phyloP scores from a whole-genome alignment of 495 filamentous ascomycete species.

The Aspergillus nanangensis region DNA sequence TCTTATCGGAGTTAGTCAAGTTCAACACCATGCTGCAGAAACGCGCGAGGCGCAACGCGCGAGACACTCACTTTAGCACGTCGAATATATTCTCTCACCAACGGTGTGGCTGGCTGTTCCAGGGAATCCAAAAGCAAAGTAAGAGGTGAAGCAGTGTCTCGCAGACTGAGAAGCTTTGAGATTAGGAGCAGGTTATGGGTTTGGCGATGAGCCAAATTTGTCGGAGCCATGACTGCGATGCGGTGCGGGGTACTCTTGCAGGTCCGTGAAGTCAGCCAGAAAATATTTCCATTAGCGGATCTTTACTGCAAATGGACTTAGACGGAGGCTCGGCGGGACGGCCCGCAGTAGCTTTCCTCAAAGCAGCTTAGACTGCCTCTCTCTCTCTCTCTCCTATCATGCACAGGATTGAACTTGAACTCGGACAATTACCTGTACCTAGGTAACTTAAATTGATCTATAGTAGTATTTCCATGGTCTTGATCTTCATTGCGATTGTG shows the following conservation, averaged over 20 bases:
- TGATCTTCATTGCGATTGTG: too few species aligned
- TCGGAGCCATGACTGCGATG: constrained; percentile 26
- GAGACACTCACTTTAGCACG: constrained; percentile 70
- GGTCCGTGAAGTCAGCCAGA: constrained; percentile 11
- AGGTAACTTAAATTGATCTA: too few species aligned
- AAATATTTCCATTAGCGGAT: constrained; percentile 17
- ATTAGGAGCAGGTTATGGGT: constrained; percentile 85
- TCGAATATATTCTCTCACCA: constrained; percentile 68
- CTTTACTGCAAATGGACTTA: constrained; percentile 11
- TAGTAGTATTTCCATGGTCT: too few species aligned
- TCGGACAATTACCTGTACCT: too few species aligned
- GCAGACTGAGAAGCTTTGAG: constrained; percentile 72
- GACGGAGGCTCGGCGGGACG: constrained; percentile 34
- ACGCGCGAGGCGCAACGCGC: too few species aligned
- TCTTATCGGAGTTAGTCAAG: constrained; percentile 10
- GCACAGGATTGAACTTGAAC: not conserved
- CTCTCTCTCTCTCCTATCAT: not conserved
- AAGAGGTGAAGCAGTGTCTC: constrained; percentile 79
- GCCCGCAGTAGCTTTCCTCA: constrained; percentile 10
- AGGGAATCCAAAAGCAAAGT: constrained; percentile 81
- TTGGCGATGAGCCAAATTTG: constrained; percentile 60
- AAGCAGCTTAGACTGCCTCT: too few species aligned
- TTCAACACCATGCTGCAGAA: too few species aligned
- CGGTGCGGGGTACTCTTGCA: too few species aligned
- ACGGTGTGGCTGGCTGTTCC: constrained; percentile 71